Evolutionary conservation across 2,329 filamentous ascomycete genomes (phyloP), one percentile per base, ranked within the genome.

Genomic region (Phyllosticta capitalensis): DNA sequence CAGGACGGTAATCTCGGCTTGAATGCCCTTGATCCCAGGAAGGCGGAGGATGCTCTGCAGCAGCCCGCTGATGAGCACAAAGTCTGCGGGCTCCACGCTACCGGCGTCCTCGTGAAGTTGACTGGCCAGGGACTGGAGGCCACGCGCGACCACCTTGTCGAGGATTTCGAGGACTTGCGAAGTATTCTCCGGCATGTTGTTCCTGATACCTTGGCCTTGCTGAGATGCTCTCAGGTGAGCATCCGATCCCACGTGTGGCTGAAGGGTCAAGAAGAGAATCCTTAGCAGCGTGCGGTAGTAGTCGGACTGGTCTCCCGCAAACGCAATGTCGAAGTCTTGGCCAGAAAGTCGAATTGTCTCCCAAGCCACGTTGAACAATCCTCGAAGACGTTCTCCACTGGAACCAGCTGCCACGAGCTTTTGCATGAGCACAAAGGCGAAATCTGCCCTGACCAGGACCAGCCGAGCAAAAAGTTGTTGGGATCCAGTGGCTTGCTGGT

Each of bases 221-320:
- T 56, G 49, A 5, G 20, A 26, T 28, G 48, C 22, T 45, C 38
- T 45, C 3, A 45, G 38, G 10, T 49, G 49, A 12, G 10, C 30
- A 9, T 30, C 19, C n/a, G 49, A 59, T 56, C 67, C 67, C 10
- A 72, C 69, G 60, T 88, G 83, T 17, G 86, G 83, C 54, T 86
- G 85, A 24, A 97, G 79, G 0, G 88, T 82, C 53, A 97, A 84
- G 68, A 94, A 96, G 5, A 99, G 81, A 2, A 92, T 84, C 67
- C 89, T 90, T 19, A 97, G 79, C 9, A 96, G 81, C 0, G 86
- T 87, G 54, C 94, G 87, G 72, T 95, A 95, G 69, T 96, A 92
- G 33, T 82, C 76, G 9, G 77, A 84, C 63, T 84, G 78, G 17
- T 81, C 78, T 58, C 78, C 77, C 3, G 77, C 75, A 59, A 85